phyloP scores from a whole-genome alignment of 179 eudicot species.

The Spinacia oleracea region DNA sequence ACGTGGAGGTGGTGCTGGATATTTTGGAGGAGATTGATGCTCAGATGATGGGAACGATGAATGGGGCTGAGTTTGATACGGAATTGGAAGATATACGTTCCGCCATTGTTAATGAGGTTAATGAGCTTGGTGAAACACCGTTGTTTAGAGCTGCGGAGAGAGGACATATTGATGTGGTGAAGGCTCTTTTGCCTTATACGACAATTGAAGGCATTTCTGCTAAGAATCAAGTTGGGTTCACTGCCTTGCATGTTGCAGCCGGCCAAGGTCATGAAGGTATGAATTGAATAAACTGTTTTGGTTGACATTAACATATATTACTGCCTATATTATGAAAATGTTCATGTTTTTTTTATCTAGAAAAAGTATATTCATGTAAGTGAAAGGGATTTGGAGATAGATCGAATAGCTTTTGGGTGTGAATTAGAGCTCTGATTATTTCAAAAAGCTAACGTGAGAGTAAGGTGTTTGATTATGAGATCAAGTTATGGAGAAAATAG shows the following conservation, averaged over 20 bases:
- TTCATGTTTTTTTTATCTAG: background rate
- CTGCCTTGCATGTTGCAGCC: conserved; percentile 74
- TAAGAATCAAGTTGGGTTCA: conserved; percentile 54
- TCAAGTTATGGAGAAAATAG: too few relatives aligned
- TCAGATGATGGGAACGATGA: conserved; percentile 58
- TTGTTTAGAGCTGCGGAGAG: conserved; percentile 65
- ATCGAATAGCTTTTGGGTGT: too few relatives aligned
- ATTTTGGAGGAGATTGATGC: conserved; percentile 54
- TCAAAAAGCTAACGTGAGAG: too few relatives aligned
- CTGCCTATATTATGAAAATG: background rate
- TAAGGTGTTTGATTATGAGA: too few relatives aligned
- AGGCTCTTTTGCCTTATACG: conserved; percentile 60
- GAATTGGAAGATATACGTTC: conserved; percentile 64
- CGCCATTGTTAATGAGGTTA: conserved; percentile 68
- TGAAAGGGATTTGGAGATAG: too few relatives aligned
- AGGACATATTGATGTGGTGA: conserved; percentile 69
- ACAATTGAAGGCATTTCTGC: conserved; percentile 40
- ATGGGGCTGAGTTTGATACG: conserved; percentile 55
- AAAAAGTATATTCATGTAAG: background rate
- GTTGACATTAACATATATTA: too few relatives aligned
- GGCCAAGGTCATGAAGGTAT: conserved; percentile 73
- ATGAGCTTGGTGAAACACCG: conserved; percentile 80
- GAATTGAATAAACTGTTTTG: background rate
- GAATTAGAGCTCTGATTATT: too few relatives aligned
- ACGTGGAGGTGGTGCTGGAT: conserved; percentile 50